Percentiles rank a stretch among this genome's conserved stretches.
Evolutionary conservation across 2,329 filamentous ascomycete genomes (phyloP).

Genomic region (Camillea tinctor): DNA sequence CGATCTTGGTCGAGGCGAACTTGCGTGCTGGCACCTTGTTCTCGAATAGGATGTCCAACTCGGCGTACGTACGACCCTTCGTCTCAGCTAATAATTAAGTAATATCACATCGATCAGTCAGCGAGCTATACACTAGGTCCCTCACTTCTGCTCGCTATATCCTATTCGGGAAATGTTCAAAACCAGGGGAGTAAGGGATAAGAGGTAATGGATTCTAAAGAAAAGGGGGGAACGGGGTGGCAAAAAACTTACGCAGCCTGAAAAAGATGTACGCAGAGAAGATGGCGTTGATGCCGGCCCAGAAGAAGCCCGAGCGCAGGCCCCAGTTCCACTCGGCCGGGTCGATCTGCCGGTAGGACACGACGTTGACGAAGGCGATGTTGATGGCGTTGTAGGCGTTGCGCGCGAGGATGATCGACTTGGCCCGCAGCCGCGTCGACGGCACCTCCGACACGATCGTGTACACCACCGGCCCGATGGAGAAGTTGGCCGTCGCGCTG

Average conservation of each 20-base stretch:
- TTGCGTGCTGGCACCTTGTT: slow-evolving; percentile 36
- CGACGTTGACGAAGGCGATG: slow-evolving; percentile 39
- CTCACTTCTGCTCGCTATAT: too few species aligned
- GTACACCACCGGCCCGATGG: slow-evolving; percentile 46
- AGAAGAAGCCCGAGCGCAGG: slow-evolving; percentile 40
- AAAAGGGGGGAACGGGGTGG: not conserved
- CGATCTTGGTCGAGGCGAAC: slow-evolving; percentile 32
- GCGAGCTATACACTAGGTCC: not conserved
- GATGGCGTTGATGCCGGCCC: slow-evolving; percentile 38
- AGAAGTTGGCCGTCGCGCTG: slow-evolving; percentile 44
- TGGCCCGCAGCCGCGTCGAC: slow-evolving; percentile 43
- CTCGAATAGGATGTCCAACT: slow-evolving; percentile 50
- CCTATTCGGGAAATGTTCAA: too few species aligned
- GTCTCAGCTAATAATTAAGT: slow-evolving; percentile 23
- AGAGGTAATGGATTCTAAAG: not conserved
- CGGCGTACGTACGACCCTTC: slow-evolving; percentile 44
- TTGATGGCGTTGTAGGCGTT: slow-evolving; percentile 44
- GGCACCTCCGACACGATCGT: slow-evolving; percentile 47
- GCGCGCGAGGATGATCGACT: slow-evolving; percentile 45
- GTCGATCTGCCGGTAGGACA: slow-evolving; percentile 38
- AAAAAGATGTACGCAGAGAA: slow-evolving; percentile 44
- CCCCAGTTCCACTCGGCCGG: slow-evolving; percentile 37
- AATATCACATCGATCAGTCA: slow-evolving; percentile 1
- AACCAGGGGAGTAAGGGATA: not conserved
- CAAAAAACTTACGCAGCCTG: slow-evolving; percentile 41